Conservation (phyloP, 2,329 filamentous ascomycete genomes). For the Scytalidium sp. region DNA sequence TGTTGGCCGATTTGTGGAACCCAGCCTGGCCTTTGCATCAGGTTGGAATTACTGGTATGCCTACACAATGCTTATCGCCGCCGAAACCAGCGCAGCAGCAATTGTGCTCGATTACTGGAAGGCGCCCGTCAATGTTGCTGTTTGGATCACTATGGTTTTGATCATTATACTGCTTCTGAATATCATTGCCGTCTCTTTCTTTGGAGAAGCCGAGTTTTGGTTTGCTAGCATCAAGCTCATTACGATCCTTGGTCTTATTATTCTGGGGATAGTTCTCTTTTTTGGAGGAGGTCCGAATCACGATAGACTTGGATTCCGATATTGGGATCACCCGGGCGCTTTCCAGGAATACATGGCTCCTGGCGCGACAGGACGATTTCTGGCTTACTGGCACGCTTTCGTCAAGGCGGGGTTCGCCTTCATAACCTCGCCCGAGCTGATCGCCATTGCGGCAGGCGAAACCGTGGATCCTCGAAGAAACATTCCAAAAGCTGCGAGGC, state of each 20-base stretch:
- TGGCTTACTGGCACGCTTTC: conserved; percentile 56
- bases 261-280: conserved; percentile 51
- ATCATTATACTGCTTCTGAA: conserved; percentile 52
- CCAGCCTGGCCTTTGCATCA: conserved; percentile 15
- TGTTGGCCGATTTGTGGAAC: conserved; percentile 51
- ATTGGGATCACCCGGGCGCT: conserved; percentile 40
- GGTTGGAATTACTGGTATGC: conserved; percentile 46
- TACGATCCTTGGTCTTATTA: conserved; percentile 55
- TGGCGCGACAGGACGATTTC: conserved; percentile 48
- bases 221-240: conserved; percentile 60
- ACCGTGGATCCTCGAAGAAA: conserved; percentile 62
- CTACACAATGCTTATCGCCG: conserved; percentile 54
- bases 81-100: conserved; percentile 55
- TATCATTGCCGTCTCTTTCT: conserved; percentile 53
- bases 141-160: conserved; percentile 59
- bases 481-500: conserved; percentile 61
- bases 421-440: conserved; percentile 60
- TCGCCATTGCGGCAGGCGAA: conserved; percentile 60
- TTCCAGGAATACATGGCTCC: conserved; percentile 35
- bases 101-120: conserved; percentile 62
- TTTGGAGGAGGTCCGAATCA: conserved; percentile 50
- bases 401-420: conserved; percentile 46
- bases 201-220: conserved; percentile 61
- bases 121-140: conserved; percentile 45
- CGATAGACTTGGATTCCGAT: conserved; percentile 43